Conservation (phyloP, 805 yeast genomes). For the Babjeviella inositovora region DNA sequence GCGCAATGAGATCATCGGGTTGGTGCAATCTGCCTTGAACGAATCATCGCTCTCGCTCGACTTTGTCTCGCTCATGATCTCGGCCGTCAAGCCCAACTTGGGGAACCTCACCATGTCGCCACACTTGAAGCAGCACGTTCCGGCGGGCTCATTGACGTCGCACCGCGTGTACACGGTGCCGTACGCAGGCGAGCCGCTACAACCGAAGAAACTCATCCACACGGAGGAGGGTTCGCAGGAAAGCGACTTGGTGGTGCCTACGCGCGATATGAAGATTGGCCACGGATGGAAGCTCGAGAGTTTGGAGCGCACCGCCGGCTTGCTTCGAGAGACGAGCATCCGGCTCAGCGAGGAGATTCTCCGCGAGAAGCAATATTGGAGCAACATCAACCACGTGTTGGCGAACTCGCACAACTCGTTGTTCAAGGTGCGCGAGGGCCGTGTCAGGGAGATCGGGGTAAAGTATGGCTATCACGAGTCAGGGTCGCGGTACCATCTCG, state of each 20-base stretch:
- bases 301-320: conserved; percentile 32
- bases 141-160: conserved; percentile 56
- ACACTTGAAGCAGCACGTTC: conserved; percentile 55
- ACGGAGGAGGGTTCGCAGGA: conserved; percentile 4
- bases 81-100: conserved; percentile 71
- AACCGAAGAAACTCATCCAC: conserved; percentile 12
- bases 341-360: conserved; percentile 35
- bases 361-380: conserved; percentile 61
- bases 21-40: conserved; percentile 57
- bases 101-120: conserved; percentile 84
- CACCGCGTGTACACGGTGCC: conserved; percentile 15
- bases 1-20: conserved; percentile 33
- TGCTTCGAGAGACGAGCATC: conserved; percentile 31
- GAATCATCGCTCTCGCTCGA: conserved; percentile 83
- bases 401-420: conserved; percentile 41
- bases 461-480: conserved; percentile 88
- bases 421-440: conserved; percentile 47
- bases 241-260: conserved; percentile 6
- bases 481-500: conserved; percentile 57
- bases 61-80: conserved; percentile 68
- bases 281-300: conserved; percentile 81
- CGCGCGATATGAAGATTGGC: conserved; percentile 16
- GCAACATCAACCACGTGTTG: conserved; percentile 21
- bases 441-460: conserved; percentile 48
- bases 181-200: conserved; percentile 6